Evolutionary conservation across 768 basidiomycete species (phyloP), one percentile per base, ranked within the genome.

Genomic region (Leccinum longicurvipes): DNA sequence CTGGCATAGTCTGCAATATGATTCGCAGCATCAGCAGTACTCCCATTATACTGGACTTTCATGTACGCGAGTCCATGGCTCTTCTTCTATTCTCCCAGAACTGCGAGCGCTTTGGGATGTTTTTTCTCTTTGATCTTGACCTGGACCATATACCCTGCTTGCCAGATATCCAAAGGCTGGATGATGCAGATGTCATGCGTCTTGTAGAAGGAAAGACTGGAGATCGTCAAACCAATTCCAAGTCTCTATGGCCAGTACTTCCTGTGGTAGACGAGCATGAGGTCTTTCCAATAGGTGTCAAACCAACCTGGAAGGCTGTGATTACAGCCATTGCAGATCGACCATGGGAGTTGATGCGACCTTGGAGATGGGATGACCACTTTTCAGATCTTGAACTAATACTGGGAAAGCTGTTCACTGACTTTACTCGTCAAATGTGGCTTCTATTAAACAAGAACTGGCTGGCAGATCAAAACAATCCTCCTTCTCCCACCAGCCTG

Each of bases 391-490:
- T 44, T 11, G 42, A 44, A 44, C 42, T 23, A 44, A 10, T 23
- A 10, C 41, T 42, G 4, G 21, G 41, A 11, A 42, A 19, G 41
- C 21, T 42, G 9, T 42, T 42, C 11, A 21, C 21, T 9, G 11
- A 54, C 21, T 62, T 62, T 14, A 62, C 55, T 0, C 49, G 47
- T 24, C 61, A 62, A 2, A 28, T 50, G 10, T 60, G 61, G 61
- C 21, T 62, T 0, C 19, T 50, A 12, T 9, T 62, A 2, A 17
- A 50, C 6, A 25, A 29, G 0, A 4, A 34, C 32, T 54, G 53
- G 55, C 9, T 57, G 9, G 6, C 25, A 27, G 47, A 51, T 23
- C 6, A 25, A 14, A 41, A 32, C 2, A n/a, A 32, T 6, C 8
- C 25, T 2, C 61, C 59, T 3, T 17, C 27, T 2, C 59, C 42